Conservation (phyloP, 2,329 filamentous ascomycete genomes). For the Fusarium sp. region DNA sequence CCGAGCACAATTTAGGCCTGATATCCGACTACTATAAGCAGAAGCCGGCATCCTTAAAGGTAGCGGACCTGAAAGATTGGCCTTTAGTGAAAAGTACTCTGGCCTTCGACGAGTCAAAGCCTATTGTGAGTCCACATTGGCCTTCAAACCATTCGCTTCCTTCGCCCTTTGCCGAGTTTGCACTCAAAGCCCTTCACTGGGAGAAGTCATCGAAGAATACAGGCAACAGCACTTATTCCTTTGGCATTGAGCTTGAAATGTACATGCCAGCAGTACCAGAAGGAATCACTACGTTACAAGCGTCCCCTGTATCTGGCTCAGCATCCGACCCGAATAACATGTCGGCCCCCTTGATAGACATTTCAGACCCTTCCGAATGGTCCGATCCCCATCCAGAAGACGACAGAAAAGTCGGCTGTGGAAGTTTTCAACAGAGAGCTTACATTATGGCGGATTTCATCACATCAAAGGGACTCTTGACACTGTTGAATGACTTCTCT, state of each 20-base stretch:
- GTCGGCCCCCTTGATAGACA: no score
- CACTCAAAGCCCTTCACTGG: background rate
- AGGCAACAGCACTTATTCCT: slow-evolving; percentile 22
- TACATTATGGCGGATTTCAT: background rate
- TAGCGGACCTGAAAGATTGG: slow-evolving; percentile 26
- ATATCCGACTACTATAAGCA: slow-evolving; percentile 3
- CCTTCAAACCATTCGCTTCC: background rate
- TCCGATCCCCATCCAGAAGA: slow-evolving; percentile 21
- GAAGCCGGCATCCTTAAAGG: background rate
- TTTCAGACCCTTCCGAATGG: background rate
- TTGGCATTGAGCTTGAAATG: slow-evolving; percentile 42
- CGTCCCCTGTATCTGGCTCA: background rate
- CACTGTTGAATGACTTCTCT: background rate
- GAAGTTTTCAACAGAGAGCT: background rate
- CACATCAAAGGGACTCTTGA: background rate
- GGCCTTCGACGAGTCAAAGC: slow-evolving; percentile 2
- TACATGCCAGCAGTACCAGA: slow-evolving; percentile 6
- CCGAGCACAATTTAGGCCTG: background rate
- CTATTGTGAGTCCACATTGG: background rate
- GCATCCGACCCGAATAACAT: background rate
- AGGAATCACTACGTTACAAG: background rate
- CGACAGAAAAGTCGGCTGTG: slow-evolving; percentile 5
- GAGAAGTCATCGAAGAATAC: background rate
- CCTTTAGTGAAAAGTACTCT: background rate
- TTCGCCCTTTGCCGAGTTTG: background rate